Percentiles rank a stretch among this genome's conserved stretches.
Conservation (phyloP, 2,329 filamentous ascomycete species). For the Cordyceps militaris region DNA sequence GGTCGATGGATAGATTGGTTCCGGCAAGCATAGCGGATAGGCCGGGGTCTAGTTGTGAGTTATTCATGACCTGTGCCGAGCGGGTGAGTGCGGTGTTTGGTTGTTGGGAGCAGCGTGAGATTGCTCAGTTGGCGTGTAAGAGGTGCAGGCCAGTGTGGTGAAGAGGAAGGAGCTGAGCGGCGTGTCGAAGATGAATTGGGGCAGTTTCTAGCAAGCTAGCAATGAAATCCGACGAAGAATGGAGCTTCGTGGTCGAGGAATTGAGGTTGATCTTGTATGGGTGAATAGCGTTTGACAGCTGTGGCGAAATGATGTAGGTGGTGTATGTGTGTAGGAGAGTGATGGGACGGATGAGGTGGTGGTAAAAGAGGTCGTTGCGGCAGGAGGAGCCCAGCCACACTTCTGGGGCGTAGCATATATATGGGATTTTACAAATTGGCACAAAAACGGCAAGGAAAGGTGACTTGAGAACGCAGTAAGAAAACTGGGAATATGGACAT, state of each 20-base stretch:
- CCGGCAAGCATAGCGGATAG: conserved; percentile 8
- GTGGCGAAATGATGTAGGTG: not conserved
- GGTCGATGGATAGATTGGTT: conserved; percentile 3
- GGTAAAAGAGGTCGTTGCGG: not conserved
- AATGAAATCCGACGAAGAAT: not conserved
- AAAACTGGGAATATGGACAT: conserved; percentile 5
- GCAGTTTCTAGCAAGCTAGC: not conserved
- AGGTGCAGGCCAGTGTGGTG: not conserved
- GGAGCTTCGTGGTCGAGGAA: not conserved
- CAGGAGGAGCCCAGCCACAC: not conserved
- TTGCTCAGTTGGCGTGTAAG: not conserved
- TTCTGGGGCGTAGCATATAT: conserved; percentile 6
- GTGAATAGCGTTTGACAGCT: not conserved
- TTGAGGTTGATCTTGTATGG: not conserved
- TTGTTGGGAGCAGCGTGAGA: not conserved
- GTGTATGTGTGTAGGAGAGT: not conserved
- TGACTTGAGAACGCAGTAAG: not conserved
- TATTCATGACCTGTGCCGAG: conserved; percentile 1
- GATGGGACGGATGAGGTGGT: not conserved
- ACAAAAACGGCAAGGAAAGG: not conserved
- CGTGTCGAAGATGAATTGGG: not conserved
- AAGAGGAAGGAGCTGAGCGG: not conserved
- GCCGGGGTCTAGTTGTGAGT: conserved; percentile 4
- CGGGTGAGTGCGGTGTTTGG: not conserved
- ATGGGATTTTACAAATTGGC: conserved; percentile 6